These are phyloP conservation scores for Candida berthetii DNA, from an alignment of 805 yeast species.

Conservation along the genomic window DNA sequence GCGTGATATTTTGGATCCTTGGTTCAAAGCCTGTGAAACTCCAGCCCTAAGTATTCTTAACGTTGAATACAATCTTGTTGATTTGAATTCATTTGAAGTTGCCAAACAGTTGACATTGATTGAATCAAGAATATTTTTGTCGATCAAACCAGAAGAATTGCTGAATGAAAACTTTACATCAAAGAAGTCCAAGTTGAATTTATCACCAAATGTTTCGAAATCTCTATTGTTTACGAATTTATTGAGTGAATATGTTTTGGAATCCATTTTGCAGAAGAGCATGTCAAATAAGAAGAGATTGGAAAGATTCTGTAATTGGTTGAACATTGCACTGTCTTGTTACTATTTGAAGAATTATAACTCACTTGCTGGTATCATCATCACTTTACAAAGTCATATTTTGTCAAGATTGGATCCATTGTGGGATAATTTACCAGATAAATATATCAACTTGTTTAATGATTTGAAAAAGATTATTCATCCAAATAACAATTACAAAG, in stretches of 20 bases:
- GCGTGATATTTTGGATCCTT: constrained; percentile 30
- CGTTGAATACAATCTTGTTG: constrained; percentile 16
- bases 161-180: constrained; percentile 58
- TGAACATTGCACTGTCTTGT: constrained; percentile 68
- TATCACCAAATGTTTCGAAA: constrained; percentile 58
- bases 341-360: constrained; percentile 70
- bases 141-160: constrained; percentile 59
- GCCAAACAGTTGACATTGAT: constrained; percentile 74
- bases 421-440: constrained; percentile 53
- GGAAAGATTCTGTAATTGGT: constrained; percentile 59
- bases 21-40: constrained; percentile 51
- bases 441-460: constrained; percentile 55
- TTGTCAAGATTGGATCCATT: constrained; percentile 54
- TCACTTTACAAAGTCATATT: constrained; percentile 68
- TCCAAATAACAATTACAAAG: constrained; percentile 67
- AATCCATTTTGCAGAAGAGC: constrained; percentile 53
- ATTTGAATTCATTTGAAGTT: constrained; percentile 63
- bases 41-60: constrained; percentile 9
- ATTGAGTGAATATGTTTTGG: constrained; percentile 66
- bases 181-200: constrained; percentile 48
- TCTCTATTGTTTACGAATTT: constrained; percentile 66
- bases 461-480: constrained; percentile 64
- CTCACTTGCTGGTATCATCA: constrained; percentile 73
- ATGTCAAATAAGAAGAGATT: constrained; percentile 41
- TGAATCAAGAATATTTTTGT: constrained; percentile 61